Base-by-base conservation (phyloP, 306 rosid genomes). In the Rosa chinensis region DNA sequence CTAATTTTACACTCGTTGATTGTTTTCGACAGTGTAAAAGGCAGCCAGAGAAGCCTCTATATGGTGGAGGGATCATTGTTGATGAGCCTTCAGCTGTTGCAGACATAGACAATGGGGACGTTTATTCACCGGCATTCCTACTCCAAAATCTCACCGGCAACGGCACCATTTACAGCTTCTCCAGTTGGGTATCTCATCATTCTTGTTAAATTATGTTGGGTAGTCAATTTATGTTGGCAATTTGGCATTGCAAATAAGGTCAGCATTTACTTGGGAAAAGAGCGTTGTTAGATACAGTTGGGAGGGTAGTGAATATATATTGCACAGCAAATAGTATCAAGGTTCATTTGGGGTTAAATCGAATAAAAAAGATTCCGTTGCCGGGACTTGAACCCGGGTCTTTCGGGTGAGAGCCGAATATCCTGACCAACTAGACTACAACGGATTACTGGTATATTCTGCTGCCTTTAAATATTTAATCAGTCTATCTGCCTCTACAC, bases 311-410 rank as follows among this genome's bases (percentile, higher is more conserved):
- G 59, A 53, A 53, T 53, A 18, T 18, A 18, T 53, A 18, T 52
- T 52, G 58, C 18, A 49, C 14, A 12, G 1, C 18, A 49, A 49
- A 32, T 32, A 32, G 3, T 2, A 32, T 32, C 35, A 32, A 32
- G 35, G 35, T 32, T 55, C 52, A 48, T 20, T 20, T 2, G 28
- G 25, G 28, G 7, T n/a, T 56, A n/a, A 23, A 10, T 58, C 13
- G 39, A 25, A 25, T 1, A 0, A 6, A 42, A 49, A 14, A 1
- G 1, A 3, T 86, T 91, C 91, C 89, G 91, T 89, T 91, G 91
- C 91, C 93, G 91, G 93, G 94, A 88, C 85, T 88, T 21, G 94
- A 89, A 89, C 96, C 90, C 93, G 89, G 91, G 93, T 91, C 93
- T 85, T 88, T 90, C 91, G 83, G 89, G 92, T 90, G 92, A 90